Percentiles rank a stretch among this genome's conserved stretches.
Conservation (phyloP, 805 yeast species). For the Saccharomycopsis sp. region DNA sequence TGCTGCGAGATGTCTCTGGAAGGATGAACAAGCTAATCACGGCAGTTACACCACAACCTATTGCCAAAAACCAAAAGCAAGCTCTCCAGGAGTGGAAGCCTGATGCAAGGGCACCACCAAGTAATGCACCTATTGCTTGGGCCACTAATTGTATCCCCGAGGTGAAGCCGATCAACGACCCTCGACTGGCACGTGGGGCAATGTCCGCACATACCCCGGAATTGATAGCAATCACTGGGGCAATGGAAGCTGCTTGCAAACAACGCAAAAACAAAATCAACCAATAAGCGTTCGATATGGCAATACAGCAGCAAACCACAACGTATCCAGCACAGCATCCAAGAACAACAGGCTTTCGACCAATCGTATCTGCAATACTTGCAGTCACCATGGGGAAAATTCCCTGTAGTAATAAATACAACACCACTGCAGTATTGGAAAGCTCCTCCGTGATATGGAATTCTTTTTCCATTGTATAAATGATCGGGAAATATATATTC, state of each 20-base stretch:
- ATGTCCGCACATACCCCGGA: slow-evolving; percentile 71
- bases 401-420: slow-evolving; percentile 65
- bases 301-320: slow-evolving; percentile 58
- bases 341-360: slow-evolving; percentile 55
- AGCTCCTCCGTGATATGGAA: slow-evolving; percentile 50
- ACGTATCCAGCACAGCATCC: slow-evolving; percentile 46
- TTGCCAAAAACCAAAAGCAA: slow-evolving; percentile 66
- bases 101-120: slow-evolving; percentile 47
- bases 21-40: slow-evolving; percentile 31
- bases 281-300: slow-evolving; percentile 48
- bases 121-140: slow-evolving; percentile 70
- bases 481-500: slow-evolving; percentile 75
- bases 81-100: slow-evolving; percentile 57
- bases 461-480: slow-evolving; percentile 44
- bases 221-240: slow-evolving; percentile 64
- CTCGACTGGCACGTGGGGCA: slow-evolving; percentile 56
- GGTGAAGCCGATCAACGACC: slow-evolving; percentile 57
- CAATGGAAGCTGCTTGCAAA: slow-evolving; percentile 68
- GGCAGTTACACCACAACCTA: slow-evolving; percentile 45
- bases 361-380: slow-evolving; percentile 39
- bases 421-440: slow-evolving; percentile 69
- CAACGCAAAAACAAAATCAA: slow-evolving; percentile 58
- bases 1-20: slow-evolving; percentile 67
- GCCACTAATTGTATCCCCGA: slow-evolving; percentile 62
- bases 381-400: slow-evolving; percentile 52